These are phyloP conservation scores for Ogataea salicorniae DNA, from an alignment of 805 yeast genomes.

Conservation along the genomic window DNA sequence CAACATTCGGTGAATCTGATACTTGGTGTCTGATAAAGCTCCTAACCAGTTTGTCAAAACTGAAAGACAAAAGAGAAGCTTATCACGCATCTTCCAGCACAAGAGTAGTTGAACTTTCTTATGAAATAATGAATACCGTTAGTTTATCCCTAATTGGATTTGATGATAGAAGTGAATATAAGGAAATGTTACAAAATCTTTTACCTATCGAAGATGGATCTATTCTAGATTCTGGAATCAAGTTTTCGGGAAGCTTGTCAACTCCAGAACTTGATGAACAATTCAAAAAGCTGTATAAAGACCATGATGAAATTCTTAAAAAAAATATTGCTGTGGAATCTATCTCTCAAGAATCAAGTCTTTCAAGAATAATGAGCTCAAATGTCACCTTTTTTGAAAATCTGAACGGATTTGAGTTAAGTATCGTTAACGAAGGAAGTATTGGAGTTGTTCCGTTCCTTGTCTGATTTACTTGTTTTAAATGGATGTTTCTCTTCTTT, in stretches of 20 bases:
- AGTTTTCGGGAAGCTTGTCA: conserved; percentile 2
- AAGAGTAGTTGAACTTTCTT: neutral
- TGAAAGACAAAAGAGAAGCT: neutral
- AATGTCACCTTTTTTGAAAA: neutral
- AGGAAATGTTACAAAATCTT: conserved; percentile 1
- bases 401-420: no score
- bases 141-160: conserved; percentile 16
- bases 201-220: conserved; percentile 2
- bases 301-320: conserved; percentile 7
- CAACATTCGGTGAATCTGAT: conserved; percentile 12
- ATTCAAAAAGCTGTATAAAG: conserved; percentile 6
- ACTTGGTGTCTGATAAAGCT: conserved; percentile 15
- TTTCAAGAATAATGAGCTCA: neutral
- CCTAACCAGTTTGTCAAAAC: conserved; percentile 9
- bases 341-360: neutral
- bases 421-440: no score
- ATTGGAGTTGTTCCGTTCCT: no score
- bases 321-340: neutral
- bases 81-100: neutral
- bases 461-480: no score
- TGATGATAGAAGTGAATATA: conserved; percentile 13
- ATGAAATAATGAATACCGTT: conserved; percentile 4
- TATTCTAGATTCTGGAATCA: neutral
- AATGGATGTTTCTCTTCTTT: no score
- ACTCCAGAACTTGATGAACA: conserved; percentile 4